Conservation (phyloP, 2,329 filamentous ascomycete genomes). For the Periconia macrospinosa region DNA sequence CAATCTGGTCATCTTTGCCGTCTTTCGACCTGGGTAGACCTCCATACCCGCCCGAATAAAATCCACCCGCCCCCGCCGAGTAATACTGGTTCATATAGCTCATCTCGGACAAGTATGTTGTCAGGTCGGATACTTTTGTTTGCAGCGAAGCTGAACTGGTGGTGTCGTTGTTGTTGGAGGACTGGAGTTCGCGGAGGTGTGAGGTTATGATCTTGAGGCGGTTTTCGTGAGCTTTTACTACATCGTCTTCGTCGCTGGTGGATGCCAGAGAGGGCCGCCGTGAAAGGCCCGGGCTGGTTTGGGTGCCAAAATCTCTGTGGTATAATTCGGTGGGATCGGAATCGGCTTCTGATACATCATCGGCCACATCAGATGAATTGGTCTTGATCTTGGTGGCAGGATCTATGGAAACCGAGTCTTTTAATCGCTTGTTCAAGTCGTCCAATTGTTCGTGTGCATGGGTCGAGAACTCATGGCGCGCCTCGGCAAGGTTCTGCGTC, state of each 20-base stretch:
- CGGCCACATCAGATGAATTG: slow-evolving; percentile 29
- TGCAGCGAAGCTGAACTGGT: slow-evolving; percentile 56
- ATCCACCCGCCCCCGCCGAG: slow-evolving; percentile 37
- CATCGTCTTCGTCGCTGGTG: slow-evolving; percentile 24
- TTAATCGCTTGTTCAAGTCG: slow-evolving; percentile 59
- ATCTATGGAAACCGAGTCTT: slow-evolving; percentile 64
- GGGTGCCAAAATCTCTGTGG: slow-evolving; percentile 78
- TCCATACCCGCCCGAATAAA: slow-evolving; percentile 29
- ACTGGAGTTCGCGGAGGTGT: slow-evolving; percentile 56
- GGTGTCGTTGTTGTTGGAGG: slow-evolving; percentile 51
- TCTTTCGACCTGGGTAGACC: slow-evolving; percentile 49
- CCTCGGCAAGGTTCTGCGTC: slow-evolving; percentile 55
- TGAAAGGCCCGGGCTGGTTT: slow-evolving; percentile 64
- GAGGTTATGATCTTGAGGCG: slow-evolving; percentile 55
- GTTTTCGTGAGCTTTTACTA: slow-evolving; percentile 44
- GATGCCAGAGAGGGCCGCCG: slow-evolving; percentile 37
- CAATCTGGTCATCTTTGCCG: slow-evolving; percentile 69
- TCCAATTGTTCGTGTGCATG: slow-evolving; percentile 56
- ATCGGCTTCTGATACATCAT: slow-evolving; percentile 51
- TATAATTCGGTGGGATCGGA: slow-evolving; percentile 76
- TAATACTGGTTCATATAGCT: slow-evolving; percentile 48
- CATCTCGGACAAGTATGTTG: slow-evolving; percentile 62
- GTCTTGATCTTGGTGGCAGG: slow-evolving; percentile 46
- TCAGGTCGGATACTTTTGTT: slow-evolving; percentile 54
- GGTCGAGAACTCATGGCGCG: slow-evolving; percentile 60